Percentiles rank a stretch among this genome's conserved stretches.
phyloP scores from a whole-genome alignment of 768 basidiomycete species.

The Hericium rajendrae region DNA sequence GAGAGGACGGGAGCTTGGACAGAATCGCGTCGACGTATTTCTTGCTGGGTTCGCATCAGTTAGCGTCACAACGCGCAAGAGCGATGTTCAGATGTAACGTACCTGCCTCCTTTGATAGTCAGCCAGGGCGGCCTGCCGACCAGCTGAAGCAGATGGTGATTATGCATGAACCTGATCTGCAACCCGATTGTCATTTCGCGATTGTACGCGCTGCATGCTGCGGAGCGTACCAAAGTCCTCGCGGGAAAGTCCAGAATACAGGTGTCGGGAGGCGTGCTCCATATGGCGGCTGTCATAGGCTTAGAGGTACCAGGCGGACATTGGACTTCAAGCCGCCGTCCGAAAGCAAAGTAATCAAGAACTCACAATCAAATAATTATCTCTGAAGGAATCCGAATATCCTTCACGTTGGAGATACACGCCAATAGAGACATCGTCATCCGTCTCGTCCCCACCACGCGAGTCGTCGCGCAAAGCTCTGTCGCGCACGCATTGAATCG shows the following conservation, averaged over 20 bases:
- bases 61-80: neutral
- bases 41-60: slow-evolving; percentile 29
- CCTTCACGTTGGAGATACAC: slow-evolving; percentile 51
- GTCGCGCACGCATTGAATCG: slow-evolving; percentile 66
- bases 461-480: slow-evolving; percentile 27
- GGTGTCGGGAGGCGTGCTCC: slow-evolving; percentile 67
- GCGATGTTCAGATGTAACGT: slow-evolving; percentile 4
- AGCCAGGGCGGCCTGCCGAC: slow-evolving; percentile 64
- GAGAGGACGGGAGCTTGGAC: slow-evolving; percentile 37
- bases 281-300: slow-evolving; percentile 78
- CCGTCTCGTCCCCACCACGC: neutral
- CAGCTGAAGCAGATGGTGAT: slow-evolving; percentile 66
- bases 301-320: neutral
- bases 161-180: slow-evolving; percentile 62
- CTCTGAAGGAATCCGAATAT: slow-evolving; percentile 57
- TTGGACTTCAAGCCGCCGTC: neutral
- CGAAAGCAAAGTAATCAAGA: neutral
- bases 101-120: slow-evolving; percentile 69
- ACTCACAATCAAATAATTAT: slow-evolving; percentile 67
- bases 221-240: slow-evolving; percentile 39
- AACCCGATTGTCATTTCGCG: neutral
- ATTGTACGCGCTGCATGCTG: neutral
- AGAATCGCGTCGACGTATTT: slow-evolving; percentile 61
- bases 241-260: slow-evolving; percentile 66
- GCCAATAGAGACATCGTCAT: slow-evolving; percentile 34